A percentile compares a stretch with the other conserved stretches of the same genome.
Evolutionary conservation across 371 early-diverging fungal species (phyloP).

Genomic region (Rhizopus arrhizus): DNA sequence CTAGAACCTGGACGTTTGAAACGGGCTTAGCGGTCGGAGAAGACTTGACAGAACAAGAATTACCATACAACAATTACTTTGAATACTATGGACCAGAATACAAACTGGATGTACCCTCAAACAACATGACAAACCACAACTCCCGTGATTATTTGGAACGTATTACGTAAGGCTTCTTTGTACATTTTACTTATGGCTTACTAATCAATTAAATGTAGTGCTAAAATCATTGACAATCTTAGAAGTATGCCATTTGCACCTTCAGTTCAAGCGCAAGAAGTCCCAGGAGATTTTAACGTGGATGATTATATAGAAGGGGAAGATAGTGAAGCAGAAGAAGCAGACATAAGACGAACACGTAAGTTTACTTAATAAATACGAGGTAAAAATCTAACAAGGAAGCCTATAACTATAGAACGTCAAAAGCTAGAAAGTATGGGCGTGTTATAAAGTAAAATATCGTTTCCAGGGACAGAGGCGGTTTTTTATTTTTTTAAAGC

Average conservation of each 20-base stretch:
- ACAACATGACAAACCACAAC: slow-evolving; percentile 97
- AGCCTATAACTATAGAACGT: slow-evolving; percentile 23
- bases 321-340: slow-evolving; percentile 53
- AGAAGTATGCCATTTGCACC: slow-evolving; percentile 89
- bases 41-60: slow-evolving; percentile 61
- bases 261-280: slow-evolving; percentile 89
- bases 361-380: slow-evolving; percentile 15
- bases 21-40: slow-evolving; percentile 90
- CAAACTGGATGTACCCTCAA: slow-evolving; percentile 88
- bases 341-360: slow-evolving; percentile 49
- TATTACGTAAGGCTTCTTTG: slow-evolving; percentile 61
- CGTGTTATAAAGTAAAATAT: slow-evolving; percentile 14
- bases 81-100: slow-evolving; percentile 96
- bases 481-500: not conserved
- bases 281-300: slow-evolving; percentile 50
- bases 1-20: slow-evolving; percentile 98
- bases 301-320: slow-evolving; percentile 52
- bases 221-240: slow-evolving; percentile 88
- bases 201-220: slow-evolving; percentile 30
- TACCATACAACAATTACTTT: slow-evolving; percentile 95
- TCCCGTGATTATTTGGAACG: slow-evolving; percentile 87
- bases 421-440: slow-evolving; percentile 42
- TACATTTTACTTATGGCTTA: not conserved
- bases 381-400: not conserved
- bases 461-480: slow-evolving; percentile 3